Evolutionary conservation across 441 rosid species (phyloP).

Genomic region (Gossypium trilobum): DNA sequence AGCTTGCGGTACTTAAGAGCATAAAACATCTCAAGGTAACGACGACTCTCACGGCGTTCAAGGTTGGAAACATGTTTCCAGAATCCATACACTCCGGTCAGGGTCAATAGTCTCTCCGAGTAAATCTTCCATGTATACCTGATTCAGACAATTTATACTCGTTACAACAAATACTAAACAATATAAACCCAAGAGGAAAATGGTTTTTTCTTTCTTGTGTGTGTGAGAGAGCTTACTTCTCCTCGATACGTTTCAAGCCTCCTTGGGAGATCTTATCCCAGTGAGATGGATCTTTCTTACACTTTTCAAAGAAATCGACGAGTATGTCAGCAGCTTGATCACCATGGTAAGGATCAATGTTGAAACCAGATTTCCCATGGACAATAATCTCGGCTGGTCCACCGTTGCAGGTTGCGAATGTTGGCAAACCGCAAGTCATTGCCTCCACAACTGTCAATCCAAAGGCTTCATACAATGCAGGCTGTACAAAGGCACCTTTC

Average conservation of each 20-base stretch:
- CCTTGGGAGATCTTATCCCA: slow-evolving; percentile 71
- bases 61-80: slow-evolving; percentile 95
- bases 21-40: slow-evolving; percentile 90
- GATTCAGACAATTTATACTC: not conserved
- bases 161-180: not conserved
- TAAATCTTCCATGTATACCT: slow-evolving; percentile 92
- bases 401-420: slow-evolving; percentile 69
- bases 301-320: slow-evolving; percentile 62
- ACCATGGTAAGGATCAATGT: slow-evolving; percentile 90
- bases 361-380: slow-evolving; percentile 51
- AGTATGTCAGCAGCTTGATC: slow-evolving; percentile 70
- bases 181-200: too few species aligned
- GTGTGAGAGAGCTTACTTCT: slow-evolving; percentile 44
- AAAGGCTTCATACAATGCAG: slow-evolving; percentile 66
- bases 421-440: slow-evolving; percentile 21
- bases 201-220: too few species aligned
- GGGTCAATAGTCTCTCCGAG: slow-evolving; percentile 74
- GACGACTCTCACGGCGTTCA: slow-evolving; percentile 80
- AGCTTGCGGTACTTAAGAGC: slow-evolving; percentile 78
- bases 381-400: slow-evolving; percentile 67
- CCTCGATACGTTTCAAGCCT: slow-evolving; percentile 67
- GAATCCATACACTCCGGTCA: slow-evolving; percentile 87
- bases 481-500: slow-evolving; percentile 65
- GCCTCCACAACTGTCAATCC: slow-evolving; percentile 51
- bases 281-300: slow-evolving; percentile 52